Conservation (phyloP, 192 early-diverging fungal species). For the Backusella westeae region DNA sequence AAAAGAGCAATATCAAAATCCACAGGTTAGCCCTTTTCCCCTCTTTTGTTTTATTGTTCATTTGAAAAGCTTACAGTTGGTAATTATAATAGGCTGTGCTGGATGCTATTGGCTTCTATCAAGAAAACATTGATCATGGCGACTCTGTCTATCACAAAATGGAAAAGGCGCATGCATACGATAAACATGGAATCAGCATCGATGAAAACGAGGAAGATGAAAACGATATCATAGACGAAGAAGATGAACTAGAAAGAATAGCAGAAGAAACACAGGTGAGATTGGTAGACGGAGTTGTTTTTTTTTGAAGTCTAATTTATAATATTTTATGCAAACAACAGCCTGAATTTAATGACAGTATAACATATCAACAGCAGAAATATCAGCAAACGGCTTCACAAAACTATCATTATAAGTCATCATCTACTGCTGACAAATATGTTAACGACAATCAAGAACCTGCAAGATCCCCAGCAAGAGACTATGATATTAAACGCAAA, state of each 20-base stretch:
- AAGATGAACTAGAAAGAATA: not conserved
- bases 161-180: slow-evolving; percentile 28
- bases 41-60: not conserved
- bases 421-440: not conserved
- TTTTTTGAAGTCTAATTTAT: not conserved
- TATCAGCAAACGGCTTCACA: not conserved
- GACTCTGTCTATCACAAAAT: slow-evolving; percentile 37
- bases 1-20: slow-evolving; percentile 90
- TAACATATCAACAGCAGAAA: not conserved
- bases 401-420: not conserved
- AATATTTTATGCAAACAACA: not conserved
- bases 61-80: not conserved
- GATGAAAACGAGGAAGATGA: slow-evolving; percentile 1
- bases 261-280: not conserved
- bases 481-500: slow-evolving; percentile 14
- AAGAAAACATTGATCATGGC: slow-evolving; percentile 49
- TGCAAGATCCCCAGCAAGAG: not conserved
- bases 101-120: slow-evolving; percentile 84
- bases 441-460: not conserved
- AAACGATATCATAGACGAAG: not conserved
- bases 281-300: not conserved
- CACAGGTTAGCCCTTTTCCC: slow-evolving; percentile 53
- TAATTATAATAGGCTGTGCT: slow-evolving; percentile 57
- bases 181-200: not conserved
- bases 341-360: not conserved